Percentiles rank a stretch among this genome's conserved stretches.
Evolutionary conservation across 1,284 basidiomycete genomes (phyloP).

Genomic region (Cryptococcus sp.): DNA sequence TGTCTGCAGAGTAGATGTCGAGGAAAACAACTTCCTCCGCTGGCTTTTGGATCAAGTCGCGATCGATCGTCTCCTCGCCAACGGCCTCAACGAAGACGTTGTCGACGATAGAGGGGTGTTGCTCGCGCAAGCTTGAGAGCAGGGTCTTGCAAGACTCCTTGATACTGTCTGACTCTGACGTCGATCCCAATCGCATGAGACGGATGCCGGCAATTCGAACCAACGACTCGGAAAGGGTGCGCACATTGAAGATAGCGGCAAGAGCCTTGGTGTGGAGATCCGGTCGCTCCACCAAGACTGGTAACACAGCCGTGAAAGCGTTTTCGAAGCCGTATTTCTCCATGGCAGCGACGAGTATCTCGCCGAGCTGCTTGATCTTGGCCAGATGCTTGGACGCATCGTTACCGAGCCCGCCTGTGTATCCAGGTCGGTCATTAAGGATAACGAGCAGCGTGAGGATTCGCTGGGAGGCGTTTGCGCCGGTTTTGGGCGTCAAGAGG

Average conservation of each 20-base stretch:
- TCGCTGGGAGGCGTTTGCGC: conserved; percentile 48
- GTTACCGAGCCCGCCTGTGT: conserved; percentile 35
- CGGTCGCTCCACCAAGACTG: conserved; percentile 24
- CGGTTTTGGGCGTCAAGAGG: conserved; percentile 40
- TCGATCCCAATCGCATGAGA: conserved; percentile 29
- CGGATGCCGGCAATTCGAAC: conserved; percentile 30
- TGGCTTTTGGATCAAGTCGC: conserved; percentile 20
- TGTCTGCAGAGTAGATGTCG: conserved; percentile 52
- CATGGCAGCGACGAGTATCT: conserved; percentile 40
- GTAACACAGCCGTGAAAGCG: conserved; percentile 32
- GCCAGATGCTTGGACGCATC: conserved; percentile 28
- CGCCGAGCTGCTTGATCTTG: conserved; percentile 36
- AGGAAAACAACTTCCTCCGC: conserved; percentile 41
- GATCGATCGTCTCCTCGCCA: conserved; percentile 15
- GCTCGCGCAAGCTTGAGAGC: conserved; percentile 42
- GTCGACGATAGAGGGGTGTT: conserved; percentile 46
- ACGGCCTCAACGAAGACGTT: conserved; percentile 27
- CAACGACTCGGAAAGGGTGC: conserved; percentile 29
- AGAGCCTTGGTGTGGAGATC: conserved; percentile 22
- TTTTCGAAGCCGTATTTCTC: conserved; percentile 47
- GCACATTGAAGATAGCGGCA: conserved; percentile 31
- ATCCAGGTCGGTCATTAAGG: conserved; percentile 45
- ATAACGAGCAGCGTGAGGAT: conserved; percentile 49
- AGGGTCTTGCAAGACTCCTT: conserved; percentile 31
- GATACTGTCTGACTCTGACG: conserved; percentile 14